Evolutionary conservation across 1,139 yeast genomes (phyloP).

Genomic region (Kazachstania sp.): DNA sequence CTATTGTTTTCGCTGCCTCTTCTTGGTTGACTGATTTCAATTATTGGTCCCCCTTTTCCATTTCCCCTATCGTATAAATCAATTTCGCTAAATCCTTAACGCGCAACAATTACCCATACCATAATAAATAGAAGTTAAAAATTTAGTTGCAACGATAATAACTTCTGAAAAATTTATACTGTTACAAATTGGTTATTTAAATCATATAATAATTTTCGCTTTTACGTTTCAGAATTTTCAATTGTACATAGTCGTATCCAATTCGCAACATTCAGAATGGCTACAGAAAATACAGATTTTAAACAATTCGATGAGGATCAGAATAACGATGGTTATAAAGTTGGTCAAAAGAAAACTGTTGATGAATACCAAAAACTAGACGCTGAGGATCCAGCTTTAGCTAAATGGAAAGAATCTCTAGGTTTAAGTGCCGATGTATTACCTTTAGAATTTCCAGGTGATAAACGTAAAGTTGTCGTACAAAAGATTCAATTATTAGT

Average conservation of each 20-base stretch:
- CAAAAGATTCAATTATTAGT: conserved; percentile 66
- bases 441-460: conserved; percentile 57
- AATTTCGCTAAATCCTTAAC: too few species aligned
- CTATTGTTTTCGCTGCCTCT: too few species aligned
- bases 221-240: neutral
- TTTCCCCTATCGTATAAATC: too few species aligned
- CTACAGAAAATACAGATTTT: conserved; percentile 31
- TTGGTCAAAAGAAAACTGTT: conserved; percentile 76
- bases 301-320: conserved; percentile 45
- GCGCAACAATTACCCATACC: too few species aligned
- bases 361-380: conserved; percentile 79
- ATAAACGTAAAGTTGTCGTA: conserved; percentile 68
- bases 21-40: too few species aligned
- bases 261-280: conserved; percentile 17
- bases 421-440: conserved; percentile 58
- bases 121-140: too few species aligned
- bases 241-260: neutral
- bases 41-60: too few species aligned
- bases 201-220: too few species aligned
- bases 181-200: too few species aligned
- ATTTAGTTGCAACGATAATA: too few species aligned
- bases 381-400: conserved; percentile 84
- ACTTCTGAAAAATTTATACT: too few species aligned
- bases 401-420: conserved; percentile 86
- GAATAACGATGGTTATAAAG: conserved; percentile 62